Evolutionary conservation across 2,329 filamentous ascomycete genomes (phyloP).

Genomic region (Thelonectria olida): DNA sequence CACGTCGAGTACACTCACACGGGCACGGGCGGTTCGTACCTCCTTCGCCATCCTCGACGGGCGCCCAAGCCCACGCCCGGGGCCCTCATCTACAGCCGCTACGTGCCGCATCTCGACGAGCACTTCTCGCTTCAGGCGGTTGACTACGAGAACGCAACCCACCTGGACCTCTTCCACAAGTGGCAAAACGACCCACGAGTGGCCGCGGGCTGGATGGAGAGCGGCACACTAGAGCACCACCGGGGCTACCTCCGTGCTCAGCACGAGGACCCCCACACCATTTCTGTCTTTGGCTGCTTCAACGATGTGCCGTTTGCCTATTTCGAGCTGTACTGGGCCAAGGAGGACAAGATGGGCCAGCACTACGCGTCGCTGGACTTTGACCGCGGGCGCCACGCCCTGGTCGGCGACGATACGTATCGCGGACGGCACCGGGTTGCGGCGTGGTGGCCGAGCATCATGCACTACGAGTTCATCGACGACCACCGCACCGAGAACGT

Average conservation of each 20-base stretch:
- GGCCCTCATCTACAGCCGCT: slow-evolving; percentile 77
- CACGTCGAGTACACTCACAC: slow-evolving; percentile 49
- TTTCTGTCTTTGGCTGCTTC: slow-evolving; percentile 74
- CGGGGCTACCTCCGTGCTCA: slow-evolving; percentile 72
- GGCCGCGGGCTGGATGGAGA: slow-evolving; percentile 79
- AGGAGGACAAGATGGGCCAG: slow-evolving; percentile 66
- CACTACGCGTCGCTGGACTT: slow-evolving; percentile 65
- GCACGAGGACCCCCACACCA: slow-evolving; percentile 74
- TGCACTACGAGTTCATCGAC: slow-evolving; percentile 70
- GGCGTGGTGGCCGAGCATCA: slow-evolving; percentile 69
- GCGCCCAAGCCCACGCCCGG: slow-evolving; percentile 74
- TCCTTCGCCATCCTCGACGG: slow-evolving; percentile 70
- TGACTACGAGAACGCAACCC: slow-evolving; percentile 67
- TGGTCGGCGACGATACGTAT: slow-evolving; percentile 67
- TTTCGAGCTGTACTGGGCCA: slow-evolving; percentile 69
- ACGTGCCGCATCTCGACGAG: slow-evolving; percentile 76
- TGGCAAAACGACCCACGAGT: slow-evolving; percentile 87
- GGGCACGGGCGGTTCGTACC: slow-evolving; percentile 42
- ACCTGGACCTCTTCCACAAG: slow-evolving; percentile 74
- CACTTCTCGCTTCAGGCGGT: slow-evolving; percentile 77
- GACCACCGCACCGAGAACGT: slow-evolving; percentile 65
- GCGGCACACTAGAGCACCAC: slow-evolving; percentile 76
- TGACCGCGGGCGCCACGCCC: slow-evolving; percentile 66
- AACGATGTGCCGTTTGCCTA: slow-evolving; percentile 77
- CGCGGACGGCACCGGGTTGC: slow-evolving; percentile 67